These are phyloP conservation scores for Canariomyces notabilis DNA, from an alignment of 2,329 filamentous ascomycete genomes.

Conservation along the genomic window DNA sequence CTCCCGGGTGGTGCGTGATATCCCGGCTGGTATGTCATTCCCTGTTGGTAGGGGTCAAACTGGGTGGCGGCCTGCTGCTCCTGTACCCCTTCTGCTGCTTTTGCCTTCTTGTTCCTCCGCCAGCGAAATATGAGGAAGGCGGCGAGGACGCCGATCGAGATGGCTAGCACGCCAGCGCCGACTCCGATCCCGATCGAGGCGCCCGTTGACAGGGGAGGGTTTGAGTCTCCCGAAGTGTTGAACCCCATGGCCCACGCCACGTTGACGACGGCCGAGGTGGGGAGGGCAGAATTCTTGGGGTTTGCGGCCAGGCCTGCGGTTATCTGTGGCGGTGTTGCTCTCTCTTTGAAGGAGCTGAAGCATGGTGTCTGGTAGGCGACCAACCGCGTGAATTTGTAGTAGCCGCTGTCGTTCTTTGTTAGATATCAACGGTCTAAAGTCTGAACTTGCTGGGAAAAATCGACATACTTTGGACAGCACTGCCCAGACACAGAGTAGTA, in stretches of 20 bases:
- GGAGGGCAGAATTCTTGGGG: slow-evolving; percentile 17
- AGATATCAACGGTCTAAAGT: background rate
- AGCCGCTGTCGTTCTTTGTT: slow-evolving; percentile 21
- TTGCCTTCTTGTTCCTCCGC: background rate
- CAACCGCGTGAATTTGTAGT: slow-evolving; percentile 27
- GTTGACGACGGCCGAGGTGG: slow-evolving; percentile 28
- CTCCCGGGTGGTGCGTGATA: slow-evolving; percentile 11
- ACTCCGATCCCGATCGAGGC: slow-evolving; percentile 18
- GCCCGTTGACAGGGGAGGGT: slow-evolving; percentile 11
- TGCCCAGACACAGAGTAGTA: slow-evolving; percentile 26
- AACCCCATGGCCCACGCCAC: slow-evolving; percentile 23
- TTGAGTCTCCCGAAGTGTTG: slow-evolving; percentile 2
- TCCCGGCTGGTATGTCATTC: slow-evolving; percentile 10
- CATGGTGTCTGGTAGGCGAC: slow-evolving; percentile 28
- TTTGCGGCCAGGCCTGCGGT: slow-evolving; percentile 19
- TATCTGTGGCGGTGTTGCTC: slow-evolving; percentile 20
- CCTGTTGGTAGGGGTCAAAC: background rate
- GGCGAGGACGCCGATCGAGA: background rate
- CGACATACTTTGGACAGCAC: slow-evolving; percentile 27
- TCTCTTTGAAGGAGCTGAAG: slow-evolving; percentile 24
- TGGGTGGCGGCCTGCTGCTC: background rate
- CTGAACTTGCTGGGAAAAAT: background rate
- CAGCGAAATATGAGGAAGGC: slow-evolving; percentile 10
- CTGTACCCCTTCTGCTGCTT: background rate
- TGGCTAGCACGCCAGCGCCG: slow-evolving; percentile 6